Evolutionary conservation across 257 asterid species (phyloP), one percentile per base, ranked within the genome.

Genomic region (Solanum clarkiae): DNA sequence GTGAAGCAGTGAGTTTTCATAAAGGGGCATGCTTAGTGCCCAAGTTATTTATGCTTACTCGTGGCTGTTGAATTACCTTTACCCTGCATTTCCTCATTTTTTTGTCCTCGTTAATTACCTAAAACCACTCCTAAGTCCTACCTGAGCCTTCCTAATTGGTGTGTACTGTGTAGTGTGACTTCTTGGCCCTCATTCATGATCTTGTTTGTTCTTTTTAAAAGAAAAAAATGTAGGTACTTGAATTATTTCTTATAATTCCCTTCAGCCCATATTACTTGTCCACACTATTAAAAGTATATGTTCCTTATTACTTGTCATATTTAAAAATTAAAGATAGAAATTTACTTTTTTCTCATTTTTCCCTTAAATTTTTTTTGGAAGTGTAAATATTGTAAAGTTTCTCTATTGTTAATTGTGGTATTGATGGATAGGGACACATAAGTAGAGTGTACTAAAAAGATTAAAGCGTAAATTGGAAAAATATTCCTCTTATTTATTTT

Each of bases 1-100:
- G 98, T 85, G 98, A 94, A 93, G 90, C 94, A 88, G 98, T 96
- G 91, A 90, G 95, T 81, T 49, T 83, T 68, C 65, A 32, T 75
- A 32, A 32, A 32, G 36, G 36, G 36, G 36, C 36, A 32, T 32
- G 36, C 36, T 32, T 32, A 32, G 36, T 32, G 36, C 36, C 36
- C 16, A n/a, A 44, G 8, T n/a, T n/a, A 7, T n/a, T 60, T 60
- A 60, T 60, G 68, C 68, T 60, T 60, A 60, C 68, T n/a, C 15
- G 4, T 60, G 8, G 32, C 22, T 60, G 68, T 32, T 60, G 32
- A n/a, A 14, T 10, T 60, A n/a, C 68, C 68, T 60, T 60, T n/a
- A 10, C 68, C 68, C 16, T n/a, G 32, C 68, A n/a, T 60, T 60
- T 60, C 10, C 32, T 60, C 16, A n/a, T n/a, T n/a, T 60, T n/a